Conservation (phyloP, 495 filamentous ascomycete species). For the Aspergillus leporis region DNA sequence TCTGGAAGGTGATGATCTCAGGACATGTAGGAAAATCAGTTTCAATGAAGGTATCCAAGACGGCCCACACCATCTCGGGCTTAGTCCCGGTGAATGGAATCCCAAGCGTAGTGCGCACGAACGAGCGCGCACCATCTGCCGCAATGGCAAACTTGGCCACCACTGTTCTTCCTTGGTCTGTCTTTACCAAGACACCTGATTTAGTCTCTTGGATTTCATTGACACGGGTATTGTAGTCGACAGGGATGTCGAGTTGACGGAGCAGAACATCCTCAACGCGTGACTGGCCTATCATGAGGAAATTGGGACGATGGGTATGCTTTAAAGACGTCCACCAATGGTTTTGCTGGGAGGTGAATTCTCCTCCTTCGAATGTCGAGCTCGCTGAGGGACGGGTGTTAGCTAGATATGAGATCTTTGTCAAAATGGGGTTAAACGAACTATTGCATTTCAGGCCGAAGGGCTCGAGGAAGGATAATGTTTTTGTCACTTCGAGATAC, state of each 20-base stretch:
- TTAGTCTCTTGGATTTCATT: not conserved
- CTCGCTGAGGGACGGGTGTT: slow-evolving; percentile 3
- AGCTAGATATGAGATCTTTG: not conserved
- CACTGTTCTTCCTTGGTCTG: not conserved
- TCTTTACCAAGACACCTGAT: not conserved
- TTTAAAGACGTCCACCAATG: slow-evolving; percentile 9
- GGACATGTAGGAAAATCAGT: slow-evolving; percentile 5
- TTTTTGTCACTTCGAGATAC: slow-evolving; percentile 4
- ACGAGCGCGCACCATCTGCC: slow-evolving; percentile 8
- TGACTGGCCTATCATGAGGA: slow-evolving; percentile 12
- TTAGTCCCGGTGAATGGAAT: slow-evolving; percentile 9
- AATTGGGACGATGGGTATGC: slow-evolving; percentile 9
- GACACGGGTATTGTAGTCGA: not conserved
- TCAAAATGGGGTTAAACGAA: not conserved
- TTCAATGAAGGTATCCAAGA: slow-evolving; percentile 9
- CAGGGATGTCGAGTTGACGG: slow-evolving; percentile 3
- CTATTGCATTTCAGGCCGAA: slow-evolving; percentile 8
- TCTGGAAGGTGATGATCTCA: slow-evolving; percentile 11
- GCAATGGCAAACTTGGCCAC: slow-evolving; percentile 5
- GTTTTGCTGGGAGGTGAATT: slow-evolving; percentile 11
- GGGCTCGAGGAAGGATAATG: not conserved
- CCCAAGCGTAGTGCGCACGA: slow-evolving; percentile 1
- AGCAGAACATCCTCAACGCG: slow-evolving; percentile 3
- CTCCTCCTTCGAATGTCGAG: slow-evolving; percentile 8
- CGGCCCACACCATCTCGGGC: slow-evolving; percentile 10